phyloP scores from a whole-genome alignment of 441 rosid genomes.

The Pelargonium exstipulatum region DNA sequence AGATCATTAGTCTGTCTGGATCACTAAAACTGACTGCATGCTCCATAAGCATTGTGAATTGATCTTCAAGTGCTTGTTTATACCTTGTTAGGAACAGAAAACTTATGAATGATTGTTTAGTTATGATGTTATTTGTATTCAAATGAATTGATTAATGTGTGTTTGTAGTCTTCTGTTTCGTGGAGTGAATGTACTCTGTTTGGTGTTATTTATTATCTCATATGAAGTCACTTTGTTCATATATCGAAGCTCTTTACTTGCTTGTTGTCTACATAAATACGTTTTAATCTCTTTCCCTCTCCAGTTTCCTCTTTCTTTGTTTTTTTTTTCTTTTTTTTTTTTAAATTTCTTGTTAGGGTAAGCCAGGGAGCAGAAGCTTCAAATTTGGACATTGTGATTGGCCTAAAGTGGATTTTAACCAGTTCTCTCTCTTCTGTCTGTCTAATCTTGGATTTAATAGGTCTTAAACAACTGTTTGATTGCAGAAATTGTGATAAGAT shows the following conservation, averaged over 20 bases:
- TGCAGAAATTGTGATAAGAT: too few relatives aligned
- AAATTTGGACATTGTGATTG: too few relatives aligned
- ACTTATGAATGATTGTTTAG: not conserved
- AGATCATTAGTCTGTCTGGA: too few relatives aligned
- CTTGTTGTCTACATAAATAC: not conserved
- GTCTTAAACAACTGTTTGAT: too few relatives aligned
- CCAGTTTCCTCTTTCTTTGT: not conserved
- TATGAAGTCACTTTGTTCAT: not conserved
- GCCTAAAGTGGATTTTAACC: too few relatives aligned
- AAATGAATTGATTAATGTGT: not conserved
- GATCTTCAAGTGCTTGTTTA: not conserved
- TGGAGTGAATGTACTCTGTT: not conserved
- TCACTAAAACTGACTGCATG: not conserved
- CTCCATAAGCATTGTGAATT: not conserved
- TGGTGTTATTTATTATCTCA: too few relatives aligned
- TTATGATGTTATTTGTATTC: not conserved
- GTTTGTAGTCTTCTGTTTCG: not conserved
- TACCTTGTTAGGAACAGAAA: not conserved
- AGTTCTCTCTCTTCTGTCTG: too few relatives aligned
- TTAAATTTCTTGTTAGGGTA: slow-evolving; percentile 11
- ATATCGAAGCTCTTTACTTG: not conserved
- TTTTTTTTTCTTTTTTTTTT: not conserved
- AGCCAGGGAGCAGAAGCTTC: not conserved
- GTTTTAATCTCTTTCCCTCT: not conserved
- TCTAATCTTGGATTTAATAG: too few relatives aligned